Percentiles rank a stretch among this genome's conserved stretches.
These are phyloP conservation scores for Hypoxylon sp. DNA, from an alignment of 2,329 filamentous ascomycete species.

Conservation along the genomic window DNA sequence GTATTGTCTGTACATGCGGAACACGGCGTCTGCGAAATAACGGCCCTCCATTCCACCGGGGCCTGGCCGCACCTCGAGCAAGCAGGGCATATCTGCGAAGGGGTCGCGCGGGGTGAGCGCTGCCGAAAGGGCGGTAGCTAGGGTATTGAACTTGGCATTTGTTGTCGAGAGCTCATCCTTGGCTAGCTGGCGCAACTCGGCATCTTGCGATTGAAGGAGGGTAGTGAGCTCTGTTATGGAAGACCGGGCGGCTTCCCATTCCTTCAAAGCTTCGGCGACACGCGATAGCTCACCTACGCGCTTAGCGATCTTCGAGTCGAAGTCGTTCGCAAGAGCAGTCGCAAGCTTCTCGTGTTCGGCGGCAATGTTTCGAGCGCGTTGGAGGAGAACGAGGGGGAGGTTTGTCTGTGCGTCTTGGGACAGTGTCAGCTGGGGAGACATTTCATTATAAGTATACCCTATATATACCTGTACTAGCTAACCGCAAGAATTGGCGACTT, in stretches of 20 bases:
- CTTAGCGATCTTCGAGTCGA: conserved; percentile 71
- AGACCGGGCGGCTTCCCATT: conserved; percentile 70
- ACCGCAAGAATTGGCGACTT: conserved; percentile 56
- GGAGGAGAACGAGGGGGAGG: conserved; percentile 70
- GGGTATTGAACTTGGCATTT: conserved; percentile 70
- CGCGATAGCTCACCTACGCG: conserved; percentile 73
- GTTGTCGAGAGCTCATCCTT: conserved; percentile 84
- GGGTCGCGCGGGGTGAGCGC: conserved; percentile 89
- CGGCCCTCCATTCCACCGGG: conserved; percentile 93
- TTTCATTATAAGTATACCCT: conserved; percentile 21
- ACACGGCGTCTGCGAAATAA: conserved; percentile 88
- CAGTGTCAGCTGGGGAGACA: conserved; percentile 26
- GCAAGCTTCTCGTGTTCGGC: conserved; percentile 71
- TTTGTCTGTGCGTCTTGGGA: conserved; percentile 51
- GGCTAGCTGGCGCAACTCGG: conserved; percentile 83
- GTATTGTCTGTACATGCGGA: conserved; percentile 90
- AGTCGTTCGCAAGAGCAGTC: conserved; percentile 65
- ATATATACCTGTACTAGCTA: conserved; percentile 62
- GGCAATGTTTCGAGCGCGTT: conserved; percentile 71
- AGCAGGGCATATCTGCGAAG: conserved; percentile 89
- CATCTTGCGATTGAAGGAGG: conserved; percentile 68
- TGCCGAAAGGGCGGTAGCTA: conserved; percentile 79
- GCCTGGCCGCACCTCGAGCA: conserved; percentile 92
- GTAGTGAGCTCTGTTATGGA: conserved; percentile 68
- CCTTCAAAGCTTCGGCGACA: conserved; percentile 70